Base-by-base conservation (phyloP, 331 rosid species). In the Telfairia occidentalis region DNA sequence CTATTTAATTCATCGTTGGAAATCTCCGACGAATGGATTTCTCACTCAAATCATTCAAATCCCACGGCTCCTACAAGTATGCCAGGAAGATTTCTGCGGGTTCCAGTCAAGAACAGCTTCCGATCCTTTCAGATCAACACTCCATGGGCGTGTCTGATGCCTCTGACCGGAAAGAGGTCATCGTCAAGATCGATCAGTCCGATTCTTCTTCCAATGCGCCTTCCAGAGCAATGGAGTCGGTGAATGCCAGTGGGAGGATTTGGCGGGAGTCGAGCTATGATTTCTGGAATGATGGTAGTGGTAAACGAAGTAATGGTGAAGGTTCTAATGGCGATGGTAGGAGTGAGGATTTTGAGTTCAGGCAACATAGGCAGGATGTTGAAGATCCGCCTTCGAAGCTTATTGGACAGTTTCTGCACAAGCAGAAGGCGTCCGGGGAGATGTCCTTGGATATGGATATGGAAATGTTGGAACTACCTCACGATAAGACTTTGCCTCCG, bases 371-470 rank as follows among this genome's bases (percentile, higher is more conserved):
- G 19, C 55, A 42, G 59, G 60, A 6, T 42, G 54, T 7, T 42
- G 92, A 88, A 28, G 99, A 92, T 73, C 97, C 96, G 2, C 96
- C 99, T 46, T 86, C 96, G 9, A 85, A 80, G 87, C 86, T 95
- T 34, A 92, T 95, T 0, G 92, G 89, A 0, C 85, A 48, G 75
- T 95, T 95, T 48, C 77, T 92, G 19, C 92, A 90, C 77, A 86
- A 83, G 34, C 99, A 95, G 86, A 71, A 10, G 21, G 90, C 88
- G 2, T 88, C 97, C 23, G 99, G 97, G 0, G 96, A 87, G 50
- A 58, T 83, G 64, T 78, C 89, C 9, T 52, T 95, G 29, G 99
- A 95, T 50, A 91, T 95, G 98, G 98, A 95, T 78, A 82, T 95
- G 81, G 98, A 90, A 34, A 95, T 95, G 99, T 92, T 85, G 3